Conservation (phyloP, 139 green algal genomes). For the Picochlorum sp. region DNA sequence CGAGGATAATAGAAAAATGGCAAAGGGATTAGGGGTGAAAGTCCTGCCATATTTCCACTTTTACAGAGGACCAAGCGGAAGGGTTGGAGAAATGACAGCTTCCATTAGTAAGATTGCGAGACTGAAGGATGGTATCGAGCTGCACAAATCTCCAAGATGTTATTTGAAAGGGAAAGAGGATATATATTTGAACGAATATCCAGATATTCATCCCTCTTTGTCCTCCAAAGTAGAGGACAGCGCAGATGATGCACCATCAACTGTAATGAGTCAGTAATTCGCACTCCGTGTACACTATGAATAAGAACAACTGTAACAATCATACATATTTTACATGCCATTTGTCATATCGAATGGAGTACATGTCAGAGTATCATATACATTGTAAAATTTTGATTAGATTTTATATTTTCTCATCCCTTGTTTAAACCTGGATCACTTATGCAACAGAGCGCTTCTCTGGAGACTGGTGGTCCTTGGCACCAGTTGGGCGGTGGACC, state of each 20-base stretch:
- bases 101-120: conserved; percentile 58
- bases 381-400: too few species aligned
- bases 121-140: conserved; percentile 20
- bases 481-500: conserved; percentile 15
- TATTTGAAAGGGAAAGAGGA: neutral
- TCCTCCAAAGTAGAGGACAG: neutral
- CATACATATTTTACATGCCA: too few species aligned
- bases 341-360: too few species aligned
- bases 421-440: too few species aligned
- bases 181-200: conserved; percentile 2
- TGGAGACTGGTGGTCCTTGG: conserved; percentile 8
- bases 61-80: conserved; percentile 75
- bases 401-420: too few species aligned
- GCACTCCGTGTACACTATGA: too few species aligned
- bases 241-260: neutral
- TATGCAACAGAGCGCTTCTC: conserved; percentile 15
- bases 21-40: conserved; percentile 71
- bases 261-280: neutral
- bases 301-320: too few species aligned
- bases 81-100: conserved; percentile 63
- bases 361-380: too few species aligned
- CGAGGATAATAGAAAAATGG: conserved; percentile 80
- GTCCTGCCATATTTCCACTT: conserved; percentile 93
- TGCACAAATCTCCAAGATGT: neutral
- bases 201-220: neutral